Conservation (phyloP, 805 yeast genomes). For the Starmerella apicola region DNA sequence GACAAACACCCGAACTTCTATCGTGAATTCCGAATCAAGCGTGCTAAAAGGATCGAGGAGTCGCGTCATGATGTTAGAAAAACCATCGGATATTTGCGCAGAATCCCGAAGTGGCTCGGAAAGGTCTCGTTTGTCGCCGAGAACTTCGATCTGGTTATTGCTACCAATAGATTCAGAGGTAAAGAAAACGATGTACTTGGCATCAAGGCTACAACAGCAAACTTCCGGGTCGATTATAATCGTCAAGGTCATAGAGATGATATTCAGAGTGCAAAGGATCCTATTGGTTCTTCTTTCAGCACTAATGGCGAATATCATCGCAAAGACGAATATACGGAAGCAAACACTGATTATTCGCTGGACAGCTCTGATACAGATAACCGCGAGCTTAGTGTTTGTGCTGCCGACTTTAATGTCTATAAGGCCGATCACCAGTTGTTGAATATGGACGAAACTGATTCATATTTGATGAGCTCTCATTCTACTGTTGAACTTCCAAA, state of each 20-base stretch:
- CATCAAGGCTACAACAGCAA: constrained; percentile 7
- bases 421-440: constrained; percentile 15
- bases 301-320: background rate
- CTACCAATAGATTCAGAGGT: constrained; percentile 20
- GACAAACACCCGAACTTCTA: constrained; percentile 3
- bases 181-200: constrained; percentile 20
- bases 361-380: constrained; percentile 16
- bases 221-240: constrained; percentile 11
- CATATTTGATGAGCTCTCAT: constrained; percentile 2
- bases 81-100: constrained; percentile 12
- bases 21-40: background rate
- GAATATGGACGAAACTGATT: constrained; percentile 6
- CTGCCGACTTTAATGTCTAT: constrained; percentile 10
- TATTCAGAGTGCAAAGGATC: constrained; percentile 6
- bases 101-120: constrained; percentile 20
- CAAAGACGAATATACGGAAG: background rate
- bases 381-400: constrained; percentile 9
- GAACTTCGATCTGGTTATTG: constrained; percentile 14
- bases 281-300: background rate
- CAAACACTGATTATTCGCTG: background rate
- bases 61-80: background rate
- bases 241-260: no score
- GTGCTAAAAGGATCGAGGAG: background rate
- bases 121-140: constrained; percentile 6
- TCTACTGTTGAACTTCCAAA: constrained; percentile 11